These are phyloP conservation scores for Neonectria sp. DNA, from an alignment of 2,329 filamentous ascomycete genomes.

Conservation along the genomic window DNA sequence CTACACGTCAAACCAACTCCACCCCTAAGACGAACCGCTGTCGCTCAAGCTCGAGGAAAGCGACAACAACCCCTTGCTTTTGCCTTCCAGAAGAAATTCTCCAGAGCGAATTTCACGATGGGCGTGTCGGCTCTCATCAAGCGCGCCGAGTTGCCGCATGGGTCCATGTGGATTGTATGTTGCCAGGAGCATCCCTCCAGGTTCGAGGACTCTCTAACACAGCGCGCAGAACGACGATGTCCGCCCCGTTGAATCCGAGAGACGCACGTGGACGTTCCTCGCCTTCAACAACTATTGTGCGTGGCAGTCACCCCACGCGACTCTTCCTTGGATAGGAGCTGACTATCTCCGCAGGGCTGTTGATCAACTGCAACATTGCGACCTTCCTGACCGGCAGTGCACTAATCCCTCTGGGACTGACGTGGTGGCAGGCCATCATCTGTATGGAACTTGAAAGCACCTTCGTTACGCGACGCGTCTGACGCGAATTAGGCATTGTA, in stretches of 20 bases:
- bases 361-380: conserved; percentile 62
- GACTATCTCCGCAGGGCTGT: conserved; percentile 53
- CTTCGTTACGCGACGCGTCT: not conserved
- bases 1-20: not conserved
- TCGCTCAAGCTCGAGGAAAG: not conserved
- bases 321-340: conserved; percentile 9
- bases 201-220: conserved; percentile 11
- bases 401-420: conserved; percentile 58
- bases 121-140: conserved; percentile 43
- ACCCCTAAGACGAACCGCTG: not conserved
- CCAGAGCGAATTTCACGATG: conserved; percentile 33
- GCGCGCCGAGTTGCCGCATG: conserved; percentile 48
- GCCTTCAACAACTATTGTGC: conserved; percentile 63
- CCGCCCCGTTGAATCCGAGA: conserved; percentile 60
- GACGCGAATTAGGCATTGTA: conserved; percentile 48
- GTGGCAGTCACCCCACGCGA: not conserved
- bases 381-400: conserved; percentile 59
- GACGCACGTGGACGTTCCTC: conserved; percentile 60
- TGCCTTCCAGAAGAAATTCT: not conserved
- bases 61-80: not conserved
- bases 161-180: conserved; percentile 53
- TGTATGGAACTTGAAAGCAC: conserved; percentile 40
- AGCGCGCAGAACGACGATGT: conserved; percentile 64
- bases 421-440: conserved; percentile 61
- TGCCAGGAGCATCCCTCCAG: not conserved